phyloP scores from a whole-genome alignment of 495 filamentous ascomycete genomes.

The Penicillium pancosmium region DNA sequence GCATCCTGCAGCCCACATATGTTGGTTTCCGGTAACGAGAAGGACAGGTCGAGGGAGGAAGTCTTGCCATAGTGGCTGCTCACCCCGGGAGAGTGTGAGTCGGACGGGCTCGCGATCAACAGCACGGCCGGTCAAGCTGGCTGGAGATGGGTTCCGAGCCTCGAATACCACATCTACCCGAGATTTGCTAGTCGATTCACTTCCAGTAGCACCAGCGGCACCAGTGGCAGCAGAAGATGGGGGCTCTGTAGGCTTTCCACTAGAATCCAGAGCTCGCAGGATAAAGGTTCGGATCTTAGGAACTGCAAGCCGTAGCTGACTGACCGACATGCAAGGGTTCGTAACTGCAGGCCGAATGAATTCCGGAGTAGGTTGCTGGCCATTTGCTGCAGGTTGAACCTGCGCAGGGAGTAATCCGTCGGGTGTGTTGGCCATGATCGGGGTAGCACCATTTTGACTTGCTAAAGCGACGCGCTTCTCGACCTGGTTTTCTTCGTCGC shows the following conservation, averaged over 20 bases:
- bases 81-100: conserved; percentile 78
- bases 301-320: conserved; percentile 85
- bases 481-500: conserved; percentile 66
- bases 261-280: conserved; percentile 53
- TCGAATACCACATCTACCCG: conserved; percentile 71
- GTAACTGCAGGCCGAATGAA: conserved; percentile 86
- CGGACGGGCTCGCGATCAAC: conserved; percentile 78
- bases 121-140: conserved; percentile 55
- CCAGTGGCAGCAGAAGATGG: conserved; percentile 41
- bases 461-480: conserved; percentile 62
- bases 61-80: conserved; percentile 89
- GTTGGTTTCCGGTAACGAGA: conserved; percentile 82
- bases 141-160: conserved; percentile 67
- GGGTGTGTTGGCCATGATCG: conserved; percentile 72
- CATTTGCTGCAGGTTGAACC: conserved; percentile 53
- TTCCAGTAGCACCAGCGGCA: conserved; percentile 31
- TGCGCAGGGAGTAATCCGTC: conserved; percentile 75
- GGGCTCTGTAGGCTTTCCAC: conserved; percentile 49
- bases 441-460: conserved; percentile 65
- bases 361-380: conserved; percentile 75
- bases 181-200: conserved; percentile 58
- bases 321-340: conserved; percentile 76
- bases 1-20: conserved; percentile 89
- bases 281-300: conserved; percentile 85
- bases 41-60: conserved; percentile 83